Evolutionary conservation across 441 rosid species (phyloP).

Genomic region (Metrosideros polymorpha): DNA sequence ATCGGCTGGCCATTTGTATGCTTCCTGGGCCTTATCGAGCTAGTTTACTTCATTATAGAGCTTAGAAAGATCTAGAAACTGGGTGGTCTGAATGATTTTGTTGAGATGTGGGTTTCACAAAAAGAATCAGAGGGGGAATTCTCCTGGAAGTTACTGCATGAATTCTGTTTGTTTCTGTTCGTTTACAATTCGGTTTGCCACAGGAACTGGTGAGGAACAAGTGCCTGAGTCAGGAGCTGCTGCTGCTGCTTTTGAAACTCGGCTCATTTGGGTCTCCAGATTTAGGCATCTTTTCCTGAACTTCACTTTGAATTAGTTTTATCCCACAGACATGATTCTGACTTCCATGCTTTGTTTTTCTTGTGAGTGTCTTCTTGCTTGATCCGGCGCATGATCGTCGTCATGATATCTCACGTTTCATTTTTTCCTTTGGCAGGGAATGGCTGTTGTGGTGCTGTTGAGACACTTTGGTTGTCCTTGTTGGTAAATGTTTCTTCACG

Average conservation of each 20-base stretch:
- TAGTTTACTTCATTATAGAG: not conserved
- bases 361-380: not conserved
- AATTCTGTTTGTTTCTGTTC: not conserved
- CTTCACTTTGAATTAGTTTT: not conserved
- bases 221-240: not conserved
- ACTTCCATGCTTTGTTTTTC: not conserved
- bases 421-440: conserved; percentile 29
- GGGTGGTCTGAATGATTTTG: not conserved
- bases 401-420: not conserved
- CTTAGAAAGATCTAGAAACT: not conserved
- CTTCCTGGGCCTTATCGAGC: not conserved
- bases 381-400: not conserved
- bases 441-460: conserved; percentile 68
- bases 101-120: not conserved
- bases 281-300: not conserved
- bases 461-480: conserved; percentile 83
- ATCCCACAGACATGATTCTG: not conserved
- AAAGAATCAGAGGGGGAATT: not conserved
- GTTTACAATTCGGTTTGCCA: not conserved
- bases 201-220: not conserved
- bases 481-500: conserved; percentile 32
- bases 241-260: not conserved
- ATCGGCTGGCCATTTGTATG: not conserved
- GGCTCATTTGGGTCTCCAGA: not conserved
- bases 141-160: not conserved